Conservation (phyloP, 345 rosid species). For the Rhodomyrtus tomentosa region DNA sequence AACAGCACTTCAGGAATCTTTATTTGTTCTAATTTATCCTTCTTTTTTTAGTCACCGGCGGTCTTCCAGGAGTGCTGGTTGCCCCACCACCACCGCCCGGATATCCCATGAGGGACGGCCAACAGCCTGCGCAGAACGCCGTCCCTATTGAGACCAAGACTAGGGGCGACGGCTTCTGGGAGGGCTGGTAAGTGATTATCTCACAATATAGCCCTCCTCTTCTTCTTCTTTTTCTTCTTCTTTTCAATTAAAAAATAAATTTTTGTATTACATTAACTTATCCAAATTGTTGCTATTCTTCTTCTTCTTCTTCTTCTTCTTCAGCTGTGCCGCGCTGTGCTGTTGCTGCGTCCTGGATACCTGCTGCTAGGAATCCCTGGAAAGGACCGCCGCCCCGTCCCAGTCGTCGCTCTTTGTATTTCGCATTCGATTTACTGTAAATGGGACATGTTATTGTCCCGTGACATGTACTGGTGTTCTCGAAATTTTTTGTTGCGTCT, state of each 20-base stretch:
- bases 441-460: not conserved
- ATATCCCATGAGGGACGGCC: not conserved
- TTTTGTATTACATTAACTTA: not conserved
- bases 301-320: not conserved
- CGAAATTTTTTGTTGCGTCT: not conserved
- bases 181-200: not conserved
- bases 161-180: not conserved
- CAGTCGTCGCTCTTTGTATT: not conserved
- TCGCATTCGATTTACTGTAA: not conserved
- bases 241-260: no score
- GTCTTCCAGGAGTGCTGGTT: not conserved
- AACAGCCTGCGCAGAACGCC: not conserved
- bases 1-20: not conserved
- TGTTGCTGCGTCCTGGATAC: not conserved
- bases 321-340: conserved; percentile 35
- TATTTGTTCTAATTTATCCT: not conserved
- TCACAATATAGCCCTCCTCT: not conserved
- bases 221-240: not conserved
- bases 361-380: not conserved
- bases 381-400: not conserved
- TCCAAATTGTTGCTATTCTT: not conserved
- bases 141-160: not conserved
- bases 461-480: not conserved
- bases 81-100: not conserved
- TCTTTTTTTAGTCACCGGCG: not conserved